Conservation (phyloP, 768 basidiomycete genomes). For the Neoboletus magnificus region DNA sequence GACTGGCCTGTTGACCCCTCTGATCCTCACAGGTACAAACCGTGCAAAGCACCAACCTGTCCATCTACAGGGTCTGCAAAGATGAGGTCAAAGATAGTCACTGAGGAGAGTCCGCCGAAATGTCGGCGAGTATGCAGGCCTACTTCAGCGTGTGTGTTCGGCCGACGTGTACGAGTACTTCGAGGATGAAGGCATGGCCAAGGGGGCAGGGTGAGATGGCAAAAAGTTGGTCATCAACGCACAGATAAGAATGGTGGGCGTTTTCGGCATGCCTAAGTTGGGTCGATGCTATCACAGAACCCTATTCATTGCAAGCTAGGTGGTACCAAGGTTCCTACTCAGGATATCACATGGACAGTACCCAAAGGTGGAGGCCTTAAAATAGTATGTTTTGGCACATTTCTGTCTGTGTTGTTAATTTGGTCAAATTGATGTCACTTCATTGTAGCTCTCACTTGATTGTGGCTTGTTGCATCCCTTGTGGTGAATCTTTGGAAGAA, state of each 20-base stretch:
- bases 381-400: slow-evolving; percentile 55
- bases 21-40: slow-evolving; percentile 89
- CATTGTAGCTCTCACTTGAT: slow-evolving; percentile 18
- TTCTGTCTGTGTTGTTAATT: background rate
- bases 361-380: slow-evolving; percentile 97
- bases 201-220: slow-evolving; percentile 63
- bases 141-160: slow-evolving; percentile 89
- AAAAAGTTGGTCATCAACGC: slow-evolving; percentile 95
- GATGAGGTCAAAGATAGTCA: slow-evolving; percentile 34
- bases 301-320: slow-evolving; percentile 95
- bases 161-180: slow-evolving; percentile 98
- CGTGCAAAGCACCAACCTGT: slow-evolving; percentile 96
- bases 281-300: slow-evolving; percentile 63
- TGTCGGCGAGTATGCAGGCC: slow-evolving; percentile 75
- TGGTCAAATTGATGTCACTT: background rate
- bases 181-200: slow-evolving; percentile 53
- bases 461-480: background rate
- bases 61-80: slow-evolving; percentile 71
- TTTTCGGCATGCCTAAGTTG: background rate
- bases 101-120: slow-evolving; percentile 59
- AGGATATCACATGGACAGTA: slow-evolving; percentile 96
- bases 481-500: background rate
- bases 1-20: slow-evolving; percentile 88
- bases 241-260: slow-evolving; percentile 55
- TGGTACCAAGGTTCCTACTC: slow-evolving; percentile 93